Evolutionary conservation across 169 alveolate species (phyloP).

Genomic region (Plasmodium inui): DNA sequence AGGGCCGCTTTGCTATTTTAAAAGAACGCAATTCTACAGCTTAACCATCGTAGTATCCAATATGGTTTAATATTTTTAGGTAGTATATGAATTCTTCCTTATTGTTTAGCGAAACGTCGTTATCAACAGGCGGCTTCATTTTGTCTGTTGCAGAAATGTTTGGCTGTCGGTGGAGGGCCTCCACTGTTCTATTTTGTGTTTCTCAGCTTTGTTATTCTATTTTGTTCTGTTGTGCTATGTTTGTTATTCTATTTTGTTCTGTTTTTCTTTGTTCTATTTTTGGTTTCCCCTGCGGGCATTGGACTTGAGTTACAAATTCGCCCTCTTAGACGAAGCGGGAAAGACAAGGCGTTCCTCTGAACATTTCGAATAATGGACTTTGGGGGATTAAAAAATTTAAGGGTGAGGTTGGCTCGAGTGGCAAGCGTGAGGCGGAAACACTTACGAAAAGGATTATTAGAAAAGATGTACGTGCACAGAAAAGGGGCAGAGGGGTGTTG

Average conservation of each 20-base stretch:
- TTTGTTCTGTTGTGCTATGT: too few species aligned
- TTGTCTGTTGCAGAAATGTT: neutral
- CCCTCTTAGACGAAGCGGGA: neutral
- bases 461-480: neutral
- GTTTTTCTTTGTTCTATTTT: neutral
- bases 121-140: slow-evolving; percentile 51
- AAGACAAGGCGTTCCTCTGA: neutral
- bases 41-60: slow-evolving; percentile 74
- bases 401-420: neutral
- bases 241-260: neutral
- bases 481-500: neutral
- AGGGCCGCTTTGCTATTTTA: neutral
- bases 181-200: neutral
- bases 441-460: neutral
- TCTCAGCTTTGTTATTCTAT: neutral
- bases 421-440: neutral
- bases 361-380: neutral
- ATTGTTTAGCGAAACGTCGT: slow-evolving; percentile 17
- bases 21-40: neutral
- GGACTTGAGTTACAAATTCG: neutral
- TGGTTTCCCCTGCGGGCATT: neutral
- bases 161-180: neutral
- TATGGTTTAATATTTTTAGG: slow-evolving; percentile 56
- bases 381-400: neutral
- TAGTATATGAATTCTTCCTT: slow-evolving; percentile 67